These are phyloP conservation scores for Daldinia vernicosa DNA, from an alignment of 495 filamentous ascomycete genomes.

Conservation along the genomic window DNA sequence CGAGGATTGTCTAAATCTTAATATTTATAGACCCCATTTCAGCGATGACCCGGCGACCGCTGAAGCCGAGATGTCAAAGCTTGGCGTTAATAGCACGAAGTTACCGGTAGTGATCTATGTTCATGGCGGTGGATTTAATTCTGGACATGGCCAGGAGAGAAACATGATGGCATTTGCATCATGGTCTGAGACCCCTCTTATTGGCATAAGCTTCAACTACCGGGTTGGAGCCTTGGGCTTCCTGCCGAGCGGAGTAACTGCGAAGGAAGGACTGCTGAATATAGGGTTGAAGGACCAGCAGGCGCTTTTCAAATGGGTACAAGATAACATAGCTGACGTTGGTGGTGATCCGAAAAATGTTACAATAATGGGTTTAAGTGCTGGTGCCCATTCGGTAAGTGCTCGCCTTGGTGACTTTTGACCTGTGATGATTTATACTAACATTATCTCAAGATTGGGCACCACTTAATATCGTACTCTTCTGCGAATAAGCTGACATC, in stretches of 20 bases:
- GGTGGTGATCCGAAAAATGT: slow-evolving; percentile 70
- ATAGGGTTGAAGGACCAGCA: slow-evolving; percentile 76
- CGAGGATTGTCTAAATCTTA: slow-evolving; percentile 63
- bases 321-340: slow-evolving; percentile 66
- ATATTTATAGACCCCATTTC: slow-evolving; percentile 56
- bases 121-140: slow-evolving; percentile 65
- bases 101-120: slow-evolving; percentile 69
- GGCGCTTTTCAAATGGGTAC: slow-evolving; percentile 70
- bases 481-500: slow-evolving; percentile 40
- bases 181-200: slow-evolving; percentile 61
- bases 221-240: slow-evolving; percentile 75
- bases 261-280: slow-evolving; percentile 68
- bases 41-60: slow-evolving; percentile 38
- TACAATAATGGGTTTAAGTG: slow-evolving; percentile 72
- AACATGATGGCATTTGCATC: slow-evolving; percentile 63
- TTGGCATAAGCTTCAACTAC: slow-evolving; percentile 74
- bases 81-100: slow-evolving; percentile 45
- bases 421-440: slow-evolving; percentile 9
- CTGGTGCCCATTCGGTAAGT: slow-evolving; percentile 71
- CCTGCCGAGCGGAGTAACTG: slow-evolving; percentile 61
- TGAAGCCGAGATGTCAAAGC: slow-evolving; percentile 34
- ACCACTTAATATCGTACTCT: slow-evolving; percentile 67
- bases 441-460: slow-evolving; percentile 62
- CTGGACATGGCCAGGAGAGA: slow-evolving; percentile 52
- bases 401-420: not conserved